These are phyloP conservation scores for Terana coerulea DNA, from an alignment of 768 basidiomycete genomes.

Conservation along the genomic window DNA sequence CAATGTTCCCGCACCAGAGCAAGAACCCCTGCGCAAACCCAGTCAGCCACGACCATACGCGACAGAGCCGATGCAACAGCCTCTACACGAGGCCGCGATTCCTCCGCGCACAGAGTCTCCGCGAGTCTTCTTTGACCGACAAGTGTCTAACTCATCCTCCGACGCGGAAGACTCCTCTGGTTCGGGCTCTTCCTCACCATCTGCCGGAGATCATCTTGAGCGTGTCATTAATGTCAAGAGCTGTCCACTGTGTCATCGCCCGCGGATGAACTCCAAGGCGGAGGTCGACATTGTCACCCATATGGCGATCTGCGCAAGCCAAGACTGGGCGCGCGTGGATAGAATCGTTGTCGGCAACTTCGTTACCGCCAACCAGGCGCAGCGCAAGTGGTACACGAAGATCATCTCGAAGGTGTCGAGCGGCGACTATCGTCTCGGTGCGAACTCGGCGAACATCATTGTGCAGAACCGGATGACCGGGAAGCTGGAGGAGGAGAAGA, in stretches of 20 bases:
- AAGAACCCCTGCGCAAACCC: slow-evolving; percentile 13
- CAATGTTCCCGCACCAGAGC: slow-evolving; percentile 18
- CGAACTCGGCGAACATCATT: slow-evolving; percentile 97
- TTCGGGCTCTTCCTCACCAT: slow-evolving; percentile 14
- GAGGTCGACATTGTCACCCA: slow-evolving; percentile 97
- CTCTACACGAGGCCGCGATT: slow-evolving; percentile 27
- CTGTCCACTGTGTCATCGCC: slow-evolving; percentile 91
- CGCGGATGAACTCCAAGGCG: slow-evolving; percentile 77
- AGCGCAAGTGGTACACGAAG: slow-evolving; percentile 96
- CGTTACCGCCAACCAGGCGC: slow-evolving; percentile 91
- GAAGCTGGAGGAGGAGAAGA: slow-evolving; percentile 95
- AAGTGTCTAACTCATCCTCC: slow-evolving; percentile 40
- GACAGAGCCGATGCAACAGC: slow-evolving; percentile 47
- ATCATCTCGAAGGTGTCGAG: slow-evolving; percentile 81
- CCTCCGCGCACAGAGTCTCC: background rate
- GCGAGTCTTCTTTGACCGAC: slow-evolving; percentile 19
- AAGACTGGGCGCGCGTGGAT: slow-evolving; percentile 89
- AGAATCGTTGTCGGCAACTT: slow-evolving; percentile 91
- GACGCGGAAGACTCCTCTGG: slow-evolving; percentile 27
- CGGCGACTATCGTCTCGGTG: slow-evolving; percentile 87
- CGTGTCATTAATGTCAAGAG: slow-evolving; percentile 93
- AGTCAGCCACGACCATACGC: slow-evolving; percentile 23
- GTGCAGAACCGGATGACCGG: slow-evolving; percentile 93
- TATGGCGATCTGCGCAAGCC: slow-evolving; percentile 91
- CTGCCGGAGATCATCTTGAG: slow-evolving; percentile 36